Base-by-base conservation (phyloP, 2,329 filamentous ascomycete species). In the Aspergillus japonicus region DNA sequence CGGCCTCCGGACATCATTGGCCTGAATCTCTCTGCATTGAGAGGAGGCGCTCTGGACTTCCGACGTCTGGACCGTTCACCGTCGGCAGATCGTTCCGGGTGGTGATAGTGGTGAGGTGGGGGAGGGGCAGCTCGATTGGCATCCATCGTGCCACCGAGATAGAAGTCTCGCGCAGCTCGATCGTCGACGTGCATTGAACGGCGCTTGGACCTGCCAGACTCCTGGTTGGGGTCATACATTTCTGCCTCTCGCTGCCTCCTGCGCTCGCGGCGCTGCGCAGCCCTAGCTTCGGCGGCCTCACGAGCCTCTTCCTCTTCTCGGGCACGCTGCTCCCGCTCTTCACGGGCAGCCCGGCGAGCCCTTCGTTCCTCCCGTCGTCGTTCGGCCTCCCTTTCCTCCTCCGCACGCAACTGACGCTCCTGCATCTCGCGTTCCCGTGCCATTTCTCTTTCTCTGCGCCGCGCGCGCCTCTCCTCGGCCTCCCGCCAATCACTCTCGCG, bases 231-330 rank as follows among this genome's bases (percentile, higher is more conserved):
- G 33, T 64, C 62, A 19, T 64, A 65, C 61, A 71, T 69, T 35
- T 74, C 71, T 62, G 71, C 69, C 50, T 76, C 72, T 60, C 73
- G 71, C 23, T 72, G 66, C 47, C 74, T 71, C 54, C 75, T 71
- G 35, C 75, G 74, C 60, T 79, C 77, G 26, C 77, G 75, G 14
- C 75, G 71, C 62, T 77, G 75, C 12, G 75, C 73, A 5, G 73
- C 75, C 62, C 70, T 72, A 21, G 74, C 74, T 64, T 75, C 73
- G 35, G 73, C 57, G 85, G 62, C 85, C 84, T 57, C 81, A 78
- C 59, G 78, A 77, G 60, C 81, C 50, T 84, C 83, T 5, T 82
- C 78, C 53, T 88, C 86, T 56, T 77, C 72, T 52, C 69, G 62
- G 11, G 65, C 67, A 42, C 68, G 68, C 10, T 68, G 71, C 56